Conservation (phyloP, 225 moss, liverwort and hornwort genomes). For the Sphagnum contortum region DNA sequence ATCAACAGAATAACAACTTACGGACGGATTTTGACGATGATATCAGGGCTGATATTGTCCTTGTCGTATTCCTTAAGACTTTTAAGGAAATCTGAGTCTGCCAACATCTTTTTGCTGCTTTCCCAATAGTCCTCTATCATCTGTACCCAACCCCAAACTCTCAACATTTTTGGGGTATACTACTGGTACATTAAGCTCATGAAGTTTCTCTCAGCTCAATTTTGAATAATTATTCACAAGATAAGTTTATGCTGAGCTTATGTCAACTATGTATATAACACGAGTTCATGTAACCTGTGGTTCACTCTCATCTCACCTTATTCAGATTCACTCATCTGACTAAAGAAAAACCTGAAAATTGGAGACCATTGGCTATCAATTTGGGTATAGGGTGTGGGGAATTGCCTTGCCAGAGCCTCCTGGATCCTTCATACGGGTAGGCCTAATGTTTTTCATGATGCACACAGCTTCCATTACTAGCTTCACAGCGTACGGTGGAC, state of each 20-base stretch:
- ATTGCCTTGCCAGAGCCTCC: slow-evolving; percentile 82
- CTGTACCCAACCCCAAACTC: slow-evolving; percentile 12
- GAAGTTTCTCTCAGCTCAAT: no score
- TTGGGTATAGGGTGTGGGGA: no score
- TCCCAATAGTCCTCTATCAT: slow-evolving; percentile 97
- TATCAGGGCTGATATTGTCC: slow-evolving; percentile 64
- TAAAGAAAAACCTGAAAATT: no score
- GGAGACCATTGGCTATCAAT: no score
- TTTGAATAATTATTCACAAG: no score
- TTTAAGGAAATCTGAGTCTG: slow-evolving; percentile 76
- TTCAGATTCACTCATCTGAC: no score
- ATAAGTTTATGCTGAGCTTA: no score
- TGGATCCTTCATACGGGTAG: slow-evolving; percentile 92
- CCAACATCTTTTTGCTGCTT: slow-evolving; percentile 86
- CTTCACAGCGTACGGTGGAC: slow-evolving; percentile 70
- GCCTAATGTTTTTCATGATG: slow-evolving; percentile 82
- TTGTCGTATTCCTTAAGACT: slow-evolving; percentile 71
- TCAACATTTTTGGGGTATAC: no score
- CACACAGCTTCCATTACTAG: slow-evolving; percentile 96
- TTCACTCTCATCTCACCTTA: no score
- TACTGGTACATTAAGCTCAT: no score
- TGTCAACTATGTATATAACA: no score
- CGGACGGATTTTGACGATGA: slow-evolving; percentile 44
- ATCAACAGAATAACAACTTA: slow-evolving; percentile 17
- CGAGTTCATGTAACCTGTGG: no score